Base-by-base conservation (phyloP, 345 rosid genomes). In the Toxicodendron radicans region DNA sequence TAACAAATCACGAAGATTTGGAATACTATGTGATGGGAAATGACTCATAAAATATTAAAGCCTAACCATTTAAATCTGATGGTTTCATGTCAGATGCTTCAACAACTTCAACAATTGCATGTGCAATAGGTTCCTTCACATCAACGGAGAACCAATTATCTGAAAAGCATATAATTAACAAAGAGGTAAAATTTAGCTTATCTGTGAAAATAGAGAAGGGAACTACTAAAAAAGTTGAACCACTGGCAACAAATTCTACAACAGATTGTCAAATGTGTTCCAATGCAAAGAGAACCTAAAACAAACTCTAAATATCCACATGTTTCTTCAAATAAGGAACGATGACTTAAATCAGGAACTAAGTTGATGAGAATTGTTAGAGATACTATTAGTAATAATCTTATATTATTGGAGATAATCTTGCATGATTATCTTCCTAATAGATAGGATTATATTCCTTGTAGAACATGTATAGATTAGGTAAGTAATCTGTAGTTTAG, bases 61-160 rank as follows among this genome's bases (percentile, higher is more conserved):
- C 78, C 91, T 48, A 73, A 95, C 99, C 98, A 27, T 92, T 95
- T 51, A 86, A 74, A 81, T 92, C 94, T 35, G 97, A 88, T 62
- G 97, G 97, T 82, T 90, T 95, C 82, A 91, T 71, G 49, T 92
- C 88, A 65, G 91, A 81, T 73, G 88, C 99, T 81, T 92, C 99
- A 64, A 95, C 78, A 65, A 95, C 89, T 84, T 92, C 99, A 65
- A 95, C 92, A 77, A 68, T 87, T 58, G 82, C 95, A 73, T 82
- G 77, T 38, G 97, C 97, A 76, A 92, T 32, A 64, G 95, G 90
- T 30, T 90, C 87, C 82, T 91, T 95, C 85, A 87, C 97, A 76
- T 92, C 87, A 54, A 91, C 89, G 66, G 85, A 91, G 77, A 91
- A 89, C 98, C 98, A 95, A 75, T 58, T 77, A 58, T 86, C 99